Evolutionary conservation across 805 yeast genomes (phyloP).

Genomic region (Wickerhamiella parazyma): DNA sequence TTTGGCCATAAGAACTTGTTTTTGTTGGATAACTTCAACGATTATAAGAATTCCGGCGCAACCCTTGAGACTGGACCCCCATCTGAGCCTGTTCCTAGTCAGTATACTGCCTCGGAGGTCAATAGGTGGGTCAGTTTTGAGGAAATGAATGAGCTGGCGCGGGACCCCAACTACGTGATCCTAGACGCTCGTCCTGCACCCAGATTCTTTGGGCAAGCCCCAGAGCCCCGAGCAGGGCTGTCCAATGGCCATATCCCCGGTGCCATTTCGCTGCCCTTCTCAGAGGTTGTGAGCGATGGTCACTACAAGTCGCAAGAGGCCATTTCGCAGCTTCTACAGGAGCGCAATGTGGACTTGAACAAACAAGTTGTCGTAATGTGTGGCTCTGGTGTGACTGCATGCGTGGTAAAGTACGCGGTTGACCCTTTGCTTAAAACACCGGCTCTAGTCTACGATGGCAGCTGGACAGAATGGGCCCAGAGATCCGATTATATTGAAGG

Average conservation of each 20-base stretch:
- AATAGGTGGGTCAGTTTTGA: constrained; percentile 38
- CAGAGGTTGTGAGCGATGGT: constrained; percentile 39
- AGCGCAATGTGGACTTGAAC: constrained; percentile 26
- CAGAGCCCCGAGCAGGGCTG: constrained; percentile 83
- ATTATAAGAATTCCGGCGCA: constrained; percentile 35
- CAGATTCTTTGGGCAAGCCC: constrained; percentile 64
- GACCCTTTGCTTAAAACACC: constrained; percentile 34
- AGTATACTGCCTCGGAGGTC: constrained; percentile 21
- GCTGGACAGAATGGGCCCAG: constrained; percentile 56
- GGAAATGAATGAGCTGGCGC: constrained; percentile 46
- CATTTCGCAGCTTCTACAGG: constrained; percentile 35
- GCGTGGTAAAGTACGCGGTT: constrained; percentile 66
- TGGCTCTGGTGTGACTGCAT: constrained; percentile 95
- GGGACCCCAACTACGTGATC: constrained; percentile 17
- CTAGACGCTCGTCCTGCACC: constrained; percentile 24
- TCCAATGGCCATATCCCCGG: constrained; percentile 85
- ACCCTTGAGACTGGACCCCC: constrained; percentile 31
- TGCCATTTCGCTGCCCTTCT: constrained; percentile 63
- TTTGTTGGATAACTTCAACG: constrained; percentile 54
- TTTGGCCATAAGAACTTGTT: constrained; percentile 64
- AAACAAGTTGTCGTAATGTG: constrained; percentile 79
- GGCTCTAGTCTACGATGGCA: constrained; percentile 58
- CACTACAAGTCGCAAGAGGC: constrained; percentile 37
- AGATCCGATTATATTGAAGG: not conserved
- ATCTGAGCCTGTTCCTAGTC: constrained; percentile 13